Conservation (phyloP, 495 filamentous ascomycete genomes). For the Tuber melanosporum region DNA sequence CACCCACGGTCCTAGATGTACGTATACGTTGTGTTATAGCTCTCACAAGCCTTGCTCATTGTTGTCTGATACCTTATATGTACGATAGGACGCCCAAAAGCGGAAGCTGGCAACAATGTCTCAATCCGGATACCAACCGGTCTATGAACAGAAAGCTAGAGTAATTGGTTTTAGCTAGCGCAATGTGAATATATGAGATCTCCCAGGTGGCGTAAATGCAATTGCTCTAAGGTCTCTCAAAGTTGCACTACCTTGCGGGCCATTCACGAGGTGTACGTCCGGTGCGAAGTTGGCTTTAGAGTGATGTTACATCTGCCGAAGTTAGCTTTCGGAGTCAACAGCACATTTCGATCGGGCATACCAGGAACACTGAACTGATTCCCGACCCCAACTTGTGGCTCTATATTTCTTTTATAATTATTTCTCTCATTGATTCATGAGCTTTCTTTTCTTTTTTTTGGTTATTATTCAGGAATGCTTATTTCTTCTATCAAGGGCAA, state of each 20-base stretch:
- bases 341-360: background rate
- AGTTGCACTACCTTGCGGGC: background rate
- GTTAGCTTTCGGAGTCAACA: background rate
- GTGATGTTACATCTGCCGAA: background rate
- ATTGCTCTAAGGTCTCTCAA: background rate
- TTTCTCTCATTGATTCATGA: background rate
- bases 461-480: background rate
- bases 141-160: background rate
- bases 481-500: background rate
- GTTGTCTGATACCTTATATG: background rate
- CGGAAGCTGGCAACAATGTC: background rate
- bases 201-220: background rate
- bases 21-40: background rate
- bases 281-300: background rate
- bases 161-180: background rate
- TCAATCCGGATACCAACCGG: background rate
- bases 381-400: background rate
- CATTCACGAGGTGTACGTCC: background rate
- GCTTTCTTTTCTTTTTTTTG: background rate
- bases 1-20: background rate
- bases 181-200: background rate
- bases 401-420: constrained; percentile 1
- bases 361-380: background rate
- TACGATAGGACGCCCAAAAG: background rate
- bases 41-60: background rate